phyloP scores from a whole-genome alignment of 2,329 filamentous ascomycete species.

The Penicillium sp. region DNA sequence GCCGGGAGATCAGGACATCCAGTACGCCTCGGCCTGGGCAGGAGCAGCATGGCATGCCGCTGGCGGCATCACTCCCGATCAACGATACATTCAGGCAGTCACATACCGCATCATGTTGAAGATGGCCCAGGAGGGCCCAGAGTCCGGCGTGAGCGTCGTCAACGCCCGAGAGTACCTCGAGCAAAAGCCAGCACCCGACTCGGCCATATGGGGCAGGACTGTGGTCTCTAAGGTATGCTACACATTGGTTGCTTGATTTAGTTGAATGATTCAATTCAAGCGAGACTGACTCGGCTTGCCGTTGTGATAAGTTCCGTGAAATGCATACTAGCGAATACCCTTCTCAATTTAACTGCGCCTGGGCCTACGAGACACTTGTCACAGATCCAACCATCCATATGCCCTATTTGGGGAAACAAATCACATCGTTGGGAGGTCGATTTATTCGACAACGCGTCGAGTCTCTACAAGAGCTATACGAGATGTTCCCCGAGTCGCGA shows the following conservation, averaged over 20 bases:
- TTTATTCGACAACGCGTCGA: constrained; percentile 38
- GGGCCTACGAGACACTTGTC: constrained; percentile 41
- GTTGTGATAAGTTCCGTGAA: constrained; percentile 33
- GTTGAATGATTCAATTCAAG: background rate
- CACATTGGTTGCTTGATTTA: background rate
- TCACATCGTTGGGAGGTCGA: constrained; percentile 33
- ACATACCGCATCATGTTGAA: constrained; percentile 37
- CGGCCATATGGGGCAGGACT: constrained; percentile 38
- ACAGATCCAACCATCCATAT: constrained; percentile 42
- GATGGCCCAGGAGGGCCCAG: constrained; percentile 36
- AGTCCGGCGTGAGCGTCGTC: constrained; percentile 38
- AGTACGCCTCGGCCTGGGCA: constrained; percentile 43
- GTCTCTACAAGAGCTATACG: constrained; percentile 37
- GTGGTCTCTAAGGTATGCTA: constrained; percentile 36
- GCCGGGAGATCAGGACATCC: constrained; percentile 39
- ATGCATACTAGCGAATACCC: constrained; percentile 35
- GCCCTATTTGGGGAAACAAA: constrained; percentile 35
- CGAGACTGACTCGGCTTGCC: background rate
- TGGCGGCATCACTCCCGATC: constrained; percentile 36
- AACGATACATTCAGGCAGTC: constrained; percentile 39
- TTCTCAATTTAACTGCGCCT: constrained; percentile 34
- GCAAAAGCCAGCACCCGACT: constrained; percentile 32
- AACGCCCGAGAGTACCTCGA: constrained; percentile 40
- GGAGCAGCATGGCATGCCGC: constrained; percentile 44
- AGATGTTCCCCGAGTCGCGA: constrained; percentile 37